Evolutionary conservation across 257 asterid species (phyloP).

Genomic region (Solanum sitiens): DNA sequence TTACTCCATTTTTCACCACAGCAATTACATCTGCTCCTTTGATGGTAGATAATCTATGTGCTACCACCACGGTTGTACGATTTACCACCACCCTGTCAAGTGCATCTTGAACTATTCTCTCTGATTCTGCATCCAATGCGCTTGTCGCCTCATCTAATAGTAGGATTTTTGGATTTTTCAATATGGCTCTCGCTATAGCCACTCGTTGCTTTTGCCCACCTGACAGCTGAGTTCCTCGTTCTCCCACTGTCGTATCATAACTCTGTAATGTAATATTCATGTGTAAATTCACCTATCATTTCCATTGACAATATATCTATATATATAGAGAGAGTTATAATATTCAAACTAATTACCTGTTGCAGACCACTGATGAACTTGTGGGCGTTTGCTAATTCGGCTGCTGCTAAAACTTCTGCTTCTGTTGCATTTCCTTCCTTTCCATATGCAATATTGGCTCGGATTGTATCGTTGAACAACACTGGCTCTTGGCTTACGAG

Average conservation of each 20-base stretch:
- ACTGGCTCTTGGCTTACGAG: slow-evolving; percentile 91
- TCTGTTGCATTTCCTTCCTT: slow-evolving; percentile 75
- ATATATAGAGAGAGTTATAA: neutral
- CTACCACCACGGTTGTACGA: slow-evolving; percentile 79
- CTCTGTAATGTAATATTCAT: slow-evolving; percentile 28
- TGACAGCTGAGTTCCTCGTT: slow-evolving; percentile 70
- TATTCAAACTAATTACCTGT: slow-evolving; percentile 9
- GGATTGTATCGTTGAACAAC: slow-evolving; percentile 69
- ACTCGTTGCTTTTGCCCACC: slow-evolving; percentile 94
- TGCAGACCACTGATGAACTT: slow-evolving; percentile 69
- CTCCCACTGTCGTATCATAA: slow-evolving; percentile 76
- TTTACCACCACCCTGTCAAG: slow-evolving; percentile 59
- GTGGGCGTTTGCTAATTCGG: slow-evolving; percentile 87
- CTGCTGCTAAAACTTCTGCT: slow-evolving; percentile 63
- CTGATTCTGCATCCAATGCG: slow-evolving; percentile 81
- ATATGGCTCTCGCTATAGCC: slow-evolving; percentile 80
- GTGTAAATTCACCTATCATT: neutral
- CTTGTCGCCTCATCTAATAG: slow-evolving; percentile 85
- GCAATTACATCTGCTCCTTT: slow-evolving; percentile 76
- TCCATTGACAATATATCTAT: neutral
- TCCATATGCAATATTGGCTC: slow-evolving; percentile 76
- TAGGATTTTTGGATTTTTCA: slow-evolving; percentile 64
- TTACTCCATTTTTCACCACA: slow-evolving; percentile 68
- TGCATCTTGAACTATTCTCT: slow-evolving; percentile 78
- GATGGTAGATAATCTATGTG: slow-evolving; percentile 75